Base-by-base conservation (phyloP, 441 rosid species). In the Geranium incanum region DNA sequence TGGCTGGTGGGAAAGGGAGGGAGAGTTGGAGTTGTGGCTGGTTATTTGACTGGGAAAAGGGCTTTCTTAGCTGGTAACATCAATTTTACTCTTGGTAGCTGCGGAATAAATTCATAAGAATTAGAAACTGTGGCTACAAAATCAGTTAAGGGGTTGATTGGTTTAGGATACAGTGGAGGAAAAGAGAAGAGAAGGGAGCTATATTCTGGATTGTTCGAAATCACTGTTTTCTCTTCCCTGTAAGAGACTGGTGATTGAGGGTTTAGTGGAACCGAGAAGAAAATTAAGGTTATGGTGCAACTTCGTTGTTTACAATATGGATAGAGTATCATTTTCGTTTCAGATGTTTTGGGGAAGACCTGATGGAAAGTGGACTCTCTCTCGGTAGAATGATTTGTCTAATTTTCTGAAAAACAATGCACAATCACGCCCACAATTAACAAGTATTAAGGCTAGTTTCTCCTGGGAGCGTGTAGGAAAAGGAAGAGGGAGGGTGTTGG, bases 371-470 rank as follows among this genome's bases (percentile, higher is more conserved):
- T 43, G 50, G 2, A 1, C 50, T 7, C 50, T 43, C 11, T 43
- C 12, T 43, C 2, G 12, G 50, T 43, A 43, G 8, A 6, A 48
- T 48, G 57, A n/a, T 11, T 52, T 52, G 60, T 3, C 18, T 52
- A 52, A 52, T 52, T 52, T n/a, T 52, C 60, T 48, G n/a, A 48
- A 48, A 48, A 48, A 48, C 57, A 52, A 11, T 52, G 13, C 60
- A 52, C 60, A n/a, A n/a, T 52, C 62, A 15, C 16, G 62, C 62
- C 21, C 15, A 55, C 5, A 55, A n/a, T 15, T 55, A 55, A 15
- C 16, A 55, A 55, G 62, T 55, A 16, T 55, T 55, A 55, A 3
- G 62, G 59, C n/a, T 52, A 52, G 4, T 52, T 52, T 52, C 13
- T 52, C n/a, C 59, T 52, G 4, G 16, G 16, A 52, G 12, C 59